phyloP scores from a whole-genome alignment of 2,329 filamentous ascomycete species.

The Zarea fungicola region DNA sequence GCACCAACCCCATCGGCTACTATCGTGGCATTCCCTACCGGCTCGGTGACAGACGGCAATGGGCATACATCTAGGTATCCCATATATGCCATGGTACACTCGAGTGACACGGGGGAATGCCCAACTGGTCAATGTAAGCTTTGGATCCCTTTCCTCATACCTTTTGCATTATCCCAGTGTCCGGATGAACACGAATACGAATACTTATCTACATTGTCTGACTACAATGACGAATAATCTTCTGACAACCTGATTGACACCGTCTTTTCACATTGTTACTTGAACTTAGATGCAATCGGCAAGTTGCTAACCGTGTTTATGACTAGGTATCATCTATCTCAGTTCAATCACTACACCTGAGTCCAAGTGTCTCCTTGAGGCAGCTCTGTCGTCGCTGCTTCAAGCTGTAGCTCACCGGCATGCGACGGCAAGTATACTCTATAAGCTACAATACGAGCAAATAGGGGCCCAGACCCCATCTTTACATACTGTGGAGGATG shows the following conservation, averaged over 20 bases:
- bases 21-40: slow-evolving; percentile 60
- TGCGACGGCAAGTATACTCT: slow-evolving; percentile 34
- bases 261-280: slow-evolving; percentile 17
- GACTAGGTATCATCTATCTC: slow-evolving; percentile 30
- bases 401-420: slow-evolving; percentile 24
- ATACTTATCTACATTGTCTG: slow-evolving; percentile 99
- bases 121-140: slow-evolving; percentile 84
- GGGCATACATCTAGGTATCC: slow-evolving; percentile 38
- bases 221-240: slow-evolving; percentile 81
- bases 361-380: slow-evolving; percentile 33
- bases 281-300: slow-evolving; percentile 8
- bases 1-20: slow-evolving; percentile 70
- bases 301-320: slow-evolving; percentile 28
- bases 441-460: slow-evolving; percentile 54
- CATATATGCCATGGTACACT: slow-evolving; percentile 66
- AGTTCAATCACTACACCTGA: slow-evolving; percentile 30
- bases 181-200: slow-evolving; percentile 80
- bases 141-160: slow-evolving; percentile 13
- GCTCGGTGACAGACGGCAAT: slow-evolving; percentile 33
- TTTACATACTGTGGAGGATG: slow-evolving; percentile 29
- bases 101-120: slow-evolving; percentile 89
- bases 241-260: slow-evolving; percentile 82
- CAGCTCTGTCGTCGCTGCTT: slow-evolving; percentile 39
- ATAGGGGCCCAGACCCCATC: slow-evolving; percentile 23
- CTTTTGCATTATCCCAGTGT: slow-evolving; percentile 31